Evolutionary conservation across 306 rosid species (phyloP).

Genomic region (Phaseolus lunatus): DNA sequence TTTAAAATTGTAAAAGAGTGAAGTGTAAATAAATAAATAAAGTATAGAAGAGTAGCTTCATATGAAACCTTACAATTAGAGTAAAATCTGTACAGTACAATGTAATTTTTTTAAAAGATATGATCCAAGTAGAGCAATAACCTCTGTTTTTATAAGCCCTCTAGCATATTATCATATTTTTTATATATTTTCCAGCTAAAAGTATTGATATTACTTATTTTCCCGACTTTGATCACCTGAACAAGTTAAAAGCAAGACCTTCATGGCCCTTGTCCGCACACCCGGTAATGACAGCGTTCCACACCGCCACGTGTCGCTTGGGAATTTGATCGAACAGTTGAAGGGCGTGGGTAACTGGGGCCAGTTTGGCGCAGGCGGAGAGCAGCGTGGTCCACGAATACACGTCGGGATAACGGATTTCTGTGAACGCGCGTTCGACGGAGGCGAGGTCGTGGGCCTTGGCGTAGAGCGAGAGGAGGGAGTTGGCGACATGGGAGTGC

Average conservation of each 20-base stretch:
- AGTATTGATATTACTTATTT: not conserved
- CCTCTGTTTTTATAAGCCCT: no score
- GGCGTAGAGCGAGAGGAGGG: slow-evolving; percentile 70
- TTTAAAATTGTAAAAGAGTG: no score
- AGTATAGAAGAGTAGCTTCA: no score
- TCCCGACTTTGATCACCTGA: slow-evolving; percentile 25
- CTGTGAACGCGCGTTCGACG: slow-evolving; percentile 49
- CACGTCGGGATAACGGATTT: slow-evolving; percentile 58
- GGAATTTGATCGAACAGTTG: slow-evolving; percentile 66
- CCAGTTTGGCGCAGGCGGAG: slow-evolving; percentile 62
- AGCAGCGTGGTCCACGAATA: slow-evolving; percentile 81
- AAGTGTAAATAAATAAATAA: no score
- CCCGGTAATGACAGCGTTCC: slow-evolving; percentile 83
- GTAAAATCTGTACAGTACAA: no score
- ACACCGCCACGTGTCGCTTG: slow-evolving; percentile 54
- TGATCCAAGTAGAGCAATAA: no score
- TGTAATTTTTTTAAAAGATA: no score
- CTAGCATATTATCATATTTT: no score
- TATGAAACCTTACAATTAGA: no score
- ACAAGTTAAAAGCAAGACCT: slow-evolving; percentile 54
- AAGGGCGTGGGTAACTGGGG: slow-evolving; percentile 50
- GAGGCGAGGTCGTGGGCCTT: slow-evolving; percentile 56
- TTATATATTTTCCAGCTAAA: no score
- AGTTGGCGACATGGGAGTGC: slow-evolving; percentile 68
- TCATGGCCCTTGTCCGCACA: slow-evolving; percentile 50